Percentiles rank a stretch among this genome's conserved stretches.
Evolutionary conservation across 371 early-diverging fungal species (phyloP).

Genomic region (Mucor plumbeus): DNA sequence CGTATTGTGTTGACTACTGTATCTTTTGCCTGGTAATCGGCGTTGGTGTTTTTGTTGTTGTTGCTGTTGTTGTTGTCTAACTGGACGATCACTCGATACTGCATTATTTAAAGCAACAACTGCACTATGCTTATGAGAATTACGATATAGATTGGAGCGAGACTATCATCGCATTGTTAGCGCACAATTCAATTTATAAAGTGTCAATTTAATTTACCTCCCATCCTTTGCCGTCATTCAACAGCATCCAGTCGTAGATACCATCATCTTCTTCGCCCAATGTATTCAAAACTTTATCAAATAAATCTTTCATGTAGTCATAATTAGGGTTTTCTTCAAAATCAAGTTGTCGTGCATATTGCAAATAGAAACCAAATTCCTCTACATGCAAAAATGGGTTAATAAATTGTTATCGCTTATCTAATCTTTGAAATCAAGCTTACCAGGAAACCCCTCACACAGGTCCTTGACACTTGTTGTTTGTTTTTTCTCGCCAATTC

Average conservation of each 20-base stretch:
- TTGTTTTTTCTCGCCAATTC: slow-evolving; percentile 97
- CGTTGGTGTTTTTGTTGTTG: slow-evolving; percentile 18
- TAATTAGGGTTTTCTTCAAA: slow-evolving; percentile 97
- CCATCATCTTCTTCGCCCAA: slow-evolving; percentile 83
- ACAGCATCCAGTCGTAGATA: slow-evolving; percentile 90
- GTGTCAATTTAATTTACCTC: slow-evolving; percentile 31
- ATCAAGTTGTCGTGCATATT: slow-evolving; percentile 69
- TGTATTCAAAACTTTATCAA: slow-evolving; percentile 78
- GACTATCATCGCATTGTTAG: slow-evolving; percentile 11
- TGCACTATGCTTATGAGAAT: slow-evolving; percentile 22
- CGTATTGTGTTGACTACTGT: slow-evolving; percentile 16
- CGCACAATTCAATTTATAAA: background rate
- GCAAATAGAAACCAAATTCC: slow-evolving; percentile 87
- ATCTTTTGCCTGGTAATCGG: slow-evolving; percentile 23
- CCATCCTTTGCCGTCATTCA: slow-evolving; percentile 59
- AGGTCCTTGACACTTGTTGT: slow-evolving; percentile 83
- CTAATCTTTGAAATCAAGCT: background rate
- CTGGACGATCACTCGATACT: slow-evolving; percentile 20
- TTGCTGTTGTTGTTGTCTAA: slow-evolving; percentile 7
- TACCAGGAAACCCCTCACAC: slow-evolving; percentile 83
- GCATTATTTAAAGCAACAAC: slow-evolving; percentile 27
- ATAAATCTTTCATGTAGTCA: slow-evolving; percentile 77
- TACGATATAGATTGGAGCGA: slow-evolving; percentile 28
- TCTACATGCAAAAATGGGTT: slow-evolving; percentile 32
- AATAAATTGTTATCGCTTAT: slow-evolving; percentile 4